These are phyloP conservation scores for Delphinella strobiligena DNA, from an alignment of 2,329 filamentous ascomycete genomes.

Conservation along the genomic window DNA sequence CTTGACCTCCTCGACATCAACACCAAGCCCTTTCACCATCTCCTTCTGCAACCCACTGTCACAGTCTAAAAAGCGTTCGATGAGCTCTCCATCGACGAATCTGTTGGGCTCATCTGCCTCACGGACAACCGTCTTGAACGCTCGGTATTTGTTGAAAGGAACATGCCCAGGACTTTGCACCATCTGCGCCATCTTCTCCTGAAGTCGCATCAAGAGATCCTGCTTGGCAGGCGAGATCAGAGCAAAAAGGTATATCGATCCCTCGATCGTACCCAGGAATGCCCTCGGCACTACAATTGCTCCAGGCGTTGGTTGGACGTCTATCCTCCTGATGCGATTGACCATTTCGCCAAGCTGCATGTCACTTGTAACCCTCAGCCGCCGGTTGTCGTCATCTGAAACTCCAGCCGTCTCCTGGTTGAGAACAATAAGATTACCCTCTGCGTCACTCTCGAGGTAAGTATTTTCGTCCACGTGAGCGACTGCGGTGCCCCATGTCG, in stretches of 20 bases:
- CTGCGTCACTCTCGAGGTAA: conserved; percentile 74
- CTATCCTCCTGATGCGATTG: conserved; percentile 69
- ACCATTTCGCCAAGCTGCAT: conserved; percentile 86
- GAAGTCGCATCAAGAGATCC: conserved; percentile 72
- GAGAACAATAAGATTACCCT: conserved; percentile 80
- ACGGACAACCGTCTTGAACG: conserved; percentile 61
- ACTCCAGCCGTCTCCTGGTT: conserved; percentile 60
- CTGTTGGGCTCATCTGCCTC: conserved; percentile 65
- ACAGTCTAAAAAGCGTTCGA: conserved; percentile 73
- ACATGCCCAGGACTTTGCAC: conserved; percentile 61
- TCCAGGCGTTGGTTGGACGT: conserved; percentile 51
- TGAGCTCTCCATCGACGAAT: conserved; percentile 84
- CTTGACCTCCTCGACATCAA: conserved; percentile 46
- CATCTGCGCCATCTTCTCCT: conserved; percentile 54
- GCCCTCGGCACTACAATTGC: conserved; percentile 67
- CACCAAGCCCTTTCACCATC: conserved; percentile 39
- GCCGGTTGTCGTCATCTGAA: conserved; percentile 58
- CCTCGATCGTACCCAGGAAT: conserved; percentile 85
- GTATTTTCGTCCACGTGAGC: conserved; percentile 58
- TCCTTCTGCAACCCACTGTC: conserved; percentile 45
- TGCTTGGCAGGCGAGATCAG: conserved; percentile 60
- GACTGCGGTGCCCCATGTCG: conserved; percentile 70
- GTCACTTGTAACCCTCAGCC: conserved; percentile 65
- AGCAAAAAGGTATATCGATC: conserved; percentile 81
- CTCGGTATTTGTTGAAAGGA: conserved; percentile 68